Conservation (phyloP, 768 basidiomycete genomes). For the Rhizopogon vesiculosus region DNA sequence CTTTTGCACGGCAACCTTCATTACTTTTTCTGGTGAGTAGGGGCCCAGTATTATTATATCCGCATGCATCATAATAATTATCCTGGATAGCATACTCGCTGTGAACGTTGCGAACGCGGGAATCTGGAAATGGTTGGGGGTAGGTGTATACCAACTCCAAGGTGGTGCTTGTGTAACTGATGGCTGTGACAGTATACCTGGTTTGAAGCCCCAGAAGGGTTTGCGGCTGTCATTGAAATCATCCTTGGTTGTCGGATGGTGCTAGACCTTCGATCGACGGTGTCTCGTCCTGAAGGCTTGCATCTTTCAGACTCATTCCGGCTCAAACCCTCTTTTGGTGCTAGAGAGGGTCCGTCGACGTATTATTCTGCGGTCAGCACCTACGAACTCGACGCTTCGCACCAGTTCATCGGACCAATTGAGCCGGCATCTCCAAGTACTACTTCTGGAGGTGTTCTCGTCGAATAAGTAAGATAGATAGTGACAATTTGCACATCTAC, state of each 20-base stretch:
- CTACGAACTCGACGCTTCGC: background rate
- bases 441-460: background rate
- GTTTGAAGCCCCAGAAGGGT: background rate
- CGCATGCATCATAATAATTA: background rate
- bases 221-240: background rate
- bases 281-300: background rate
- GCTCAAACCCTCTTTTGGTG: background rate
- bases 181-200: background rate
- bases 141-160: background rate
- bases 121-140: background rate
- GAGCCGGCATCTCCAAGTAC: background rate
- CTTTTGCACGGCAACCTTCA: background rate
- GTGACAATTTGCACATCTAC: background rate
- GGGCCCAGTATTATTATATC: background rate
- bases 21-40: background rate
- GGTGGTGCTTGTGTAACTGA: background rate
- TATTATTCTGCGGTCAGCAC: background rate
- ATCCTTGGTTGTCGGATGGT: background rate
- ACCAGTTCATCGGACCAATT: background rate
- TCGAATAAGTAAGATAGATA: background rate
- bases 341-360: background rate
- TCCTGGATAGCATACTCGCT: background rate
- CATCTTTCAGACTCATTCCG: background rate
- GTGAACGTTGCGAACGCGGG: background rate
- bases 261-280: background rate